Evolutionary conservation across 345 rosid species (phyloP).

Genomic region (Limnanthes douglasii): DNA sequence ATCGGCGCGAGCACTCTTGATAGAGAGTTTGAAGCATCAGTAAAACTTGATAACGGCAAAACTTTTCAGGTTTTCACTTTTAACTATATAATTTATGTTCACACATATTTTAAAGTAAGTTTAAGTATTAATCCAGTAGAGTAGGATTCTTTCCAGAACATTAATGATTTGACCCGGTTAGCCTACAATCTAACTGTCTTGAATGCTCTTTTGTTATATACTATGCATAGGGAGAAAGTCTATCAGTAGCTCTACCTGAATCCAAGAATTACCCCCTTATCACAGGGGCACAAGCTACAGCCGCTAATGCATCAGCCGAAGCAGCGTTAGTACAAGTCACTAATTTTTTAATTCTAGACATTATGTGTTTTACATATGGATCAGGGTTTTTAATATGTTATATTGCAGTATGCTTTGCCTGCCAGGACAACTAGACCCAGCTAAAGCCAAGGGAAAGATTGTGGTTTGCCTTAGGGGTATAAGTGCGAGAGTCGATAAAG

Average conservation of each 20-base stretch:
- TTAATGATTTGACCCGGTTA: too few species aligned
- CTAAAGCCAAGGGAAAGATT: conserved; percentile 8
- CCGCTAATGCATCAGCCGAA: conserved; percentile 8
- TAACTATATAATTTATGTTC: not conserved
- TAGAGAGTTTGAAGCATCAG: conserved; percentile 34
- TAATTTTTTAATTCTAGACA: not conserved
- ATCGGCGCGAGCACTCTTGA: conserved; percentile 72
- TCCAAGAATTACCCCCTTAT: conserved; percentile 34
- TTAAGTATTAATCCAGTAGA: not conserved
- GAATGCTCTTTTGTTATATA: too few species aligned
- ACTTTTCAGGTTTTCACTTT: conserved; percentile 26
- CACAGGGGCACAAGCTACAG: conserved; percentile 24
- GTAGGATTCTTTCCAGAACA: not conserved
- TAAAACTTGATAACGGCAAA: conserved; percentile 28
- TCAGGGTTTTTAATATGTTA: not conserved
- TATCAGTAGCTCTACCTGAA: conserved; percentile 25
- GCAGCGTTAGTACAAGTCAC: conserved; percentile 31
- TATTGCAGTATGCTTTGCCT: conserved; percentile 19
- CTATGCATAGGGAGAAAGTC: conserved; percentile 58
- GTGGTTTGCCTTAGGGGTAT: conserved; percentile 3
- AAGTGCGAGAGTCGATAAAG: not conserved
- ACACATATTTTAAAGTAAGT: not conserved
- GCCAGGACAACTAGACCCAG: conserved; percentile 30
- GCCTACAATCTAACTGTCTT: too few species aligned
- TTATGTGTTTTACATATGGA: not conserved